phyloP scores from a whole-genome alignment of 179 eudicot species.

The Monotropa hypopitys region DNA sequence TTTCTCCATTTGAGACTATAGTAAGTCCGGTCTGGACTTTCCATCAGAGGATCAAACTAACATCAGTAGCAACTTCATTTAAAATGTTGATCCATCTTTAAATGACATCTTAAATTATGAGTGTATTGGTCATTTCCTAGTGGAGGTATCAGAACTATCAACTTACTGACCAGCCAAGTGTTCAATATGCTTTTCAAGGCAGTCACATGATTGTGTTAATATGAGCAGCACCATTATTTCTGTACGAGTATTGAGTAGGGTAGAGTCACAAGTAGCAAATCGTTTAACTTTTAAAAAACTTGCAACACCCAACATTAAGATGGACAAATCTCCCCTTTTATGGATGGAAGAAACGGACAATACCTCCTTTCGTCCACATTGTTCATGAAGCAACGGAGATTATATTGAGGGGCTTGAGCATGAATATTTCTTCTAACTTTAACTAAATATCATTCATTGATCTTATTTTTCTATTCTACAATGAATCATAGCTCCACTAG shows the following conservation, averaged over 20 bases:
- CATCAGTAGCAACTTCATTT: background rate
- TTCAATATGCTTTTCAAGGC: background rate
- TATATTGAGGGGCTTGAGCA: background rate
- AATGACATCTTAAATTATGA: background rate
- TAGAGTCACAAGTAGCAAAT: background rate
- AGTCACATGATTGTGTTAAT: background rate
- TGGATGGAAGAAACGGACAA: background rate
- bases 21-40: background rate
- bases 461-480: background rate
- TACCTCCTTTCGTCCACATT: background rate
- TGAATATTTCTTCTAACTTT: background rate
- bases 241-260: background rate
- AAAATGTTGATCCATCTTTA: background rate
- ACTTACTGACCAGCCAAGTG: background rate
- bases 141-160: background rate
- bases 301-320: background rate
- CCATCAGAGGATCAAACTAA: background rate
- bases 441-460: background rate
- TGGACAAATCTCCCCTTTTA: background rate
- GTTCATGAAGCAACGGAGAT: background rate
- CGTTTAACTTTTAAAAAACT: background rate
- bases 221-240: background rate
- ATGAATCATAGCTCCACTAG: constrained; percentile 1
- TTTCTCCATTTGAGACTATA: background rate
- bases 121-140: background rate